Base-by-base conservation (phyloP, 495 filamentous ascomycete genomes). In the Xylaria sp. region DNA sequence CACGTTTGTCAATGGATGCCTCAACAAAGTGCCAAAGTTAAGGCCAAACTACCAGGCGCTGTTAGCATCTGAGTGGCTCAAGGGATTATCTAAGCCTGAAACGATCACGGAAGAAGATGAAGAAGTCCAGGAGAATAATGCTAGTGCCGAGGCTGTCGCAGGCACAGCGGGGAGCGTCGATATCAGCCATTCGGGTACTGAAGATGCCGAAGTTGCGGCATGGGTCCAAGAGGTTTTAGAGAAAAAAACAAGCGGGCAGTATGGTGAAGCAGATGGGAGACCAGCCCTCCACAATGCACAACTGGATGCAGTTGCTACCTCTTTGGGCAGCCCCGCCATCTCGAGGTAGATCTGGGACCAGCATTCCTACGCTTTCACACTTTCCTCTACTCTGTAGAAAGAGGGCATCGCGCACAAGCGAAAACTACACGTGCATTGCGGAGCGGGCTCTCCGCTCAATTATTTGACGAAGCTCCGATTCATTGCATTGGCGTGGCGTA, bases 31-130 rank as follows among this genome's bases (percentile, higher is more conserved):
- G 68, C 95, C 96, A 3, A 93, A 92, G 65, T 88, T 96, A 40
- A 92, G 96, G 19, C 96, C 95, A 26, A 94, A 92, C 3, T 99
- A 99, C 81, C 86, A 90, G 55, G 94, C 93, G 87, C 87, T 99
- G 24, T 85, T 99, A 17, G 88, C 91, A 70, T 97, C 98, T 78
- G 88, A 92, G 61, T 99, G 96, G 96, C 85, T 99, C 4, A 85
- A 90, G 57, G 84, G 90, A 0, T 84, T 99, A 37, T 88, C 91
- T 77, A 92, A 94, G 69, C 95, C 95, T n/a, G 87, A 89, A 43
- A 93, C 91, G 5, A 97, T 97, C 75, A 80, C 87, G 4, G 93
- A 94, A 75, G 90, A 90, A 69, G 89, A 91, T 35, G 91, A 93
- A 75, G 89, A 88, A 43, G 88, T 83, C 35, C 81, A 81, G 8